Conservation (phyloP, 2,329 filamentous ascomycete genomes). For the Mycosphaerella sp. region DNA sequence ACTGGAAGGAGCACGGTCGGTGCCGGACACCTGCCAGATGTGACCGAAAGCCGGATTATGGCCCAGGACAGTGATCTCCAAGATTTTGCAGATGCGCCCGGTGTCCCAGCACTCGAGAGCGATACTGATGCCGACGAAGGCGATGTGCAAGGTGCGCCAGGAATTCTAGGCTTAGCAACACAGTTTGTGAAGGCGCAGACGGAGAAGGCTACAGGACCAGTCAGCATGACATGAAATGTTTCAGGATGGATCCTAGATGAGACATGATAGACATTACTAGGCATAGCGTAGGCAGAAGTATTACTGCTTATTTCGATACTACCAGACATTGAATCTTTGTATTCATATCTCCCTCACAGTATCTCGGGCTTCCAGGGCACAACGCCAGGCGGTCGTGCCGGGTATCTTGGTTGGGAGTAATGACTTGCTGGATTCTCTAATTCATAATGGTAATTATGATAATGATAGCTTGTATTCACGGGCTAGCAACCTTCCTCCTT, state of each 20-base stretch:
- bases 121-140: conserved; percentile 41
- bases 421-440: no score
- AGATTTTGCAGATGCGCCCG: conserved; percentile 41
- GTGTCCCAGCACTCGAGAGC: conserved; percentile 31
- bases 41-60: conserved; percentile 42
- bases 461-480: no score
- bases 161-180: conserved; percentile 60
- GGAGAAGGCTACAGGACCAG: conserved; percentile 36
- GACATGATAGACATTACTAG: background rate
- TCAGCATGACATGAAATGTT: conserved; percentile 6
- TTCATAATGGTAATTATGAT: no score
- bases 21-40: conserved; percentile 6
- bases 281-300: background rate
- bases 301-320: no score
- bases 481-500: no score
- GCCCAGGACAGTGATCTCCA: conserved; percentile 54
- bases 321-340: no score
- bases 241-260: background rate
- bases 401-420: no score
- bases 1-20: conserved; percentile 2
- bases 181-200: conserved; percentile 60
- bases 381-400: no score
- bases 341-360: no score
- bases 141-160: conserved; percentile 40
- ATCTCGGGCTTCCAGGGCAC: no score